Conservation (phyloP, 768 basidiomycete genomes). For the Leccinum subtestaceum region DNA sequence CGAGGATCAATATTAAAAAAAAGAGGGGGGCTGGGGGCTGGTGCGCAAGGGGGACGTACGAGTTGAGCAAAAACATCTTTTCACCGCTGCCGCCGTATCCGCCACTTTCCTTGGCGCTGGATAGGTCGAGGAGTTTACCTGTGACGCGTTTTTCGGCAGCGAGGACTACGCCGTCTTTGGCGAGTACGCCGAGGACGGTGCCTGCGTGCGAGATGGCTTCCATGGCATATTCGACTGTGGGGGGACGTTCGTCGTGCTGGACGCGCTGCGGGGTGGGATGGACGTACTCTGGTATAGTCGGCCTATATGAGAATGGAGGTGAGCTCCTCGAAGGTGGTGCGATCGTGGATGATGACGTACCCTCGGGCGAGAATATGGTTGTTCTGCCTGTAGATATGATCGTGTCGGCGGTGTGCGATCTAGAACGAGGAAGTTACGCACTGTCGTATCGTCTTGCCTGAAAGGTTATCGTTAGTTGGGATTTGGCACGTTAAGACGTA, state of each 20-base stretch:
- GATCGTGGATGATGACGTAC: slow-evolving; percentile 39
- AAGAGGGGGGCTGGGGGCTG: not conserved
- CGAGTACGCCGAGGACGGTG: slow-evolving; percentile 89
- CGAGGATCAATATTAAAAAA: not conserved
- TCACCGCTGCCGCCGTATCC: slow-evolving; percentile 95
- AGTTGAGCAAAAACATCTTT: slow-evolving; percentile 96
- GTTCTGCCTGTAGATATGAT: slow-evolving; percentile 66
- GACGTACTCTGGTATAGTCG: slow-evolving; percentile 92
- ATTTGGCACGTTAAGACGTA: too few species aligned
- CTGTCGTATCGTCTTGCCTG: slow-evolving; percentile 79
- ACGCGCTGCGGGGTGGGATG: not conserved
- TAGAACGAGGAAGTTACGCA: slow-evolving; percentile 41
- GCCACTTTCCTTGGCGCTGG: slow-evolving; percentile 71
- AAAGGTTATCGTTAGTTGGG: too few species aligned
- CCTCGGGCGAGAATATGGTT: slow-evolving; percentile 99
- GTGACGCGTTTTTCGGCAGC: slow-evolving; percentile 98
- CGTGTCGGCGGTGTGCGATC: slow-evolving; percentile 19
- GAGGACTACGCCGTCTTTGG: slow-evolving; percentile 86
- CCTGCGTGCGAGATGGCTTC: slow-evolving; percentile 97
- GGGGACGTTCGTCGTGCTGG: slow-evolving; percentile 1
- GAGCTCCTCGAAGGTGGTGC: slow-evolving; percentile 6
- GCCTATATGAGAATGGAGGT: slow-evolving; percentile 53
- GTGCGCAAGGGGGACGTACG: slow-evolving; percentile 47
- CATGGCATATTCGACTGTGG: slow-evolving; percentile 97
- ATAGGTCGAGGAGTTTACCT: slow-evolving; percentile 92